These are phyloP conservation scores for Skeletonema grethae DNA, from an alignment of 108 stramenopile genomes.

Conservation along the genomic window DNA sequence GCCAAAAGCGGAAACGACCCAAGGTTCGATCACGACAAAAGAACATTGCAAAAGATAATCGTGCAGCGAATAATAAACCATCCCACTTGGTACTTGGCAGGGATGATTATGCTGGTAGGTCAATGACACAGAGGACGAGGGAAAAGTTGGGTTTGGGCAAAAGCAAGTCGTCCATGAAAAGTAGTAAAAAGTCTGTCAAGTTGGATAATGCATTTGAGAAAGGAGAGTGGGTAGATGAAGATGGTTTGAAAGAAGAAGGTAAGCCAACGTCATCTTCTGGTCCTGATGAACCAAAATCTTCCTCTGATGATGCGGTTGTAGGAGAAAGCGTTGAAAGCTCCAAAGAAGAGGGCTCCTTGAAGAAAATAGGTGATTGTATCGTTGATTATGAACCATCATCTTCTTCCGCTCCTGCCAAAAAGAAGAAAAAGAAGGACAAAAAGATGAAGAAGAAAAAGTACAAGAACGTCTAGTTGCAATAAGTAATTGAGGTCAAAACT, in stretches of 20 bases:
- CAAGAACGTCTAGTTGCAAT: slow-evolving; percentile 11
- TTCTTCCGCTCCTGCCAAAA: background rate
- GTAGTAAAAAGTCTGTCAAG: background rate
- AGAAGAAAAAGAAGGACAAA: slow-evolving; percentile 17
- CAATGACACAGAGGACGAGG: slow-evolving; percentile 68
- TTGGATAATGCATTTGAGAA: slow-evolving; percentile 10
- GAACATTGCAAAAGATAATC: slow-evolving; percentile 82
- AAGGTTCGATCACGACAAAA: slow-evolving; percentile 82
- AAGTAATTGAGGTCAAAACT: background rate
- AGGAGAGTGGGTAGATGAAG: slow-evolving; percentile 9
- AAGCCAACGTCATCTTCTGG: background rate
- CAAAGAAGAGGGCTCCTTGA: background rate
- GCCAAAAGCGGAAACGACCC: slow-evolving; percentile 23
- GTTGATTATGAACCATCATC: slow-evolving; percentile 9
- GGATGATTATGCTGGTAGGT: slow-evolving; percentile 57
- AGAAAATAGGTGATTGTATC: slow-evolving; percentile 35
- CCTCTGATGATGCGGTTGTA: background rate
- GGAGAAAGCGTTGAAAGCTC: background rate
- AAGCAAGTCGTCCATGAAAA: background rate
- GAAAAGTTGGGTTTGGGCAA: slow-evolving; percentile 35
- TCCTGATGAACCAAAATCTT: background rate
- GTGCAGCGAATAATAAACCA: slow-evolving; percentile 61
- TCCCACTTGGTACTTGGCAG: slow-evolving; percentile 58
- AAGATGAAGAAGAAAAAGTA: slow-evolving; percentile 22
- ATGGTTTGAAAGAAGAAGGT: background rate